Conservation (phyloP, 495 filamentous ascomycete species). For the Pyrenula massariospora region DNA sequence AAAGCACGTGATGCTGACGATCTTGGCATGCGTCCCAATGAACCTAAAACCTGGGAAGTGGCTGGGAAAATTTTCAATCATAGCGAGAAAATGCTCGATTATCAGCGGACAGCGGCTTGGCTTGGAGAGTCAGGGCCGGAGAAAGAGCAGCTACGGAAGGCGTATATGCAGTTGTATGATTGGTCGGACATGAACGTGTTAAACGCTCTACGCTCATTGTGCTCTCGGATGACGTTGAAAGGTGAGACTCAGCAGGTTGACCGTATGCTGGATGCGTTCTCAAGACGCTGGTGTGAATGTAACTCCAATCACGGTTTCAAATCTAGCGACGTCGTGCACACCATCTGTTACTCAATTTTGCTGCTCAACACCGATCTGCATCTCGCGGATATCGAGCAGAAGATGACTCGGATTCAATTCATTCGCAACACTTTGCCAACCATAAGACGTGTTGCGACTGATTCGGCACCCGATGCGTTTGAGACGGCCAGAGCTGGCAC, state of each 20-base stretch:
- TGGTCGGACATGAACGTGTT: constrained; percentile 77
- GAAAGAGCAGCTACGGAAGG: constrained; percentile 55
- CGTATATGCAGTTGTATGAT: constrained; percentile 89
- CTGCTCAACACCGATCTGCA: constrained; percentile 95
- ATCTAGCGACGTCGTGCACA: constrained; percentile 86
- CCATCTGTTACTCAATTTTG: constrained; percentile 91
- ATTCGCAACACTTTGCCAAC: constrained; percentile 95
- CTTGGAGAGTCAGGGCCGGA: constrained; percentile 66
- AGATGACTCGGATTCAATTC: constrained; percentile 91
- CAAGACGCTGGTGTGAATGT: constrained; percentile 83
- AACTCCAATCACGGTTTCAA: constrained; percentile 95
- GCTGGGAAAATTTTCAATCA: constrained; percentile 77
- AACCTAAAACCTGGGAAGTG: constrained; percentile 53
- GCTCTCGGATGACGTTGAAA: constrained; percentile 68
- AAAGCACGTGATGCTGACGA: background rate
- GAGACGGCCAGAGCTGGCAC: constrained; percentile 39
- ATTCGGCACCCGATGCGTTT: constrained; percentile 56
- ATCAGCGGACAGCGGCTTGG: constrained; percentile 74
- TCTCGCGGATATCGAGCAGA: constrained; percentile 83
- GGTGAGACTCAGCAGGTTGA: constrained; percentile 97
- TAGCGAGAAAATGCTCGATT: constrained; percentile 67
- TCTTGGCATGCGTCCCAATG: constrained; percentile 24
- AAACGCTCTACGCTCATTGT: constrained; percentile 65
- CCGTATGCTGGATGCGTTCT: constrained; percentile 79
- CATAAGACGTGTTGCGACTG: constrained; percentile 60